phyloP scores from a whole-genome alignment of 306 rosid genomes.

The Lathyrus aphaca region DNA sequence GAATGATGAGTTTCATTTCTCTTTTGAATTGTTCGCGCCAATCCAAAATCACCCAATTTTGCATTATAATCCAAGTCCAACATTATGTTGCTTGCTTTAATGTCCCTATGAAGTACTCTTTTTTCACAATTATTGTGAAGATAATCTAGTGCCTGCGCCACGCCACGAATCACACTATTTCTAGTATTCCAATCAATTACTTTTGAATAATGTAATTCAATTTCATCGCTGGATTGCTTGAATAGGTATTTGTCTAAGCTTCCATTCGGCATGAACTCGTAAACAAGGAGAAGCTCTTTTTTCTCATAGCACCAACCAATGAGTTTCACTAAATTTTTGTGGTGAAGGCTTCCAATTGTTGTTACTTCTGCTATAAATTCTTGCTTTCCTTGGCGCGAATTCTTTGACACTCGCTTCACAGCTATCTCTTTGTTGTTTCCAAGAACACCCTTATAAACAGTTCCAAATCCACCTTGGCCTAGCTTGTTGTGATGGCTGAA shows the following conservation, averaged over 20 bases:
- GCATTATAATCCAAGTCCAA: slow-evolving; percentile 62
- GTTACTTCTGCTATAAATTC: slow-evolving; percentile 84
- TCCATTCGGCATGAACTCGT: too few species aligned
- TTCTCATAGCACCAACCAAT: slow-evolving; percentile 86
- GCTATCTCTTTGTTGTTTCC: slow-evolving; percentile 59
- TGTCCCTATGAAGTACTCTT: slow-evolving; percentile 69
- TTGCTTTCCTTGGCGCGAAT: slow-evolving; percentile 78
- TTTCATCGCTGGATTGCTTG: not conserved
- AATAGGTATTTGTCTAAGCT: slow-evolving; percentile 57
- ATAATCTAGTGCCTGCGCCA: slow-evolving; percentile 75
- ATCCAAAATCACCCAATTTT: slow-evolving; percentile 74
- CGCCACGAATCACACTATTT: slow-evolving; percentile 54
- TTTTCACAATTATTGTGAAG: slow-evolving; percentile 74
- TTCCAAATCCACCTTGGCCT: slow-evolving; percentile 86
- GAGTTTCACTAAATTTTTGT: slow-evolving; percentile 71
- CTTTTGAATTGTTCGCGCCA: slow-evolving; percentile 63
- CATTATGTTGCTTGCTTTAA: slow-evolving; percentile 92
- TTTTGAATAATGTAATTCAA: not conserved
- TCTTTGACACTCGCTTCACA: slow-evolving; percentile 65
- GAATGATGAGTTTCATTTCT: slow-evolving; percentile 68
- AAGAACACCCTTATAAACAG: slow-evolving; percentile 64
- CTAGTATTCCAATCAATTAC: slow-evolving; percentile 59
- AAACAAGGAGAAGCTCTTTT: too few species aligned
- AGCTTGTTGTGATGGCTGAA: slow-evolving; percentile 69
- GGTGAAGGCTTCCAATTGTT: slow-evolving; percentile 76